These are phyloP conservation scores for Calocybe cyanea DNA, from an alignment of 768 basidiomycete species.

Conservation along the genomic window DNA sequence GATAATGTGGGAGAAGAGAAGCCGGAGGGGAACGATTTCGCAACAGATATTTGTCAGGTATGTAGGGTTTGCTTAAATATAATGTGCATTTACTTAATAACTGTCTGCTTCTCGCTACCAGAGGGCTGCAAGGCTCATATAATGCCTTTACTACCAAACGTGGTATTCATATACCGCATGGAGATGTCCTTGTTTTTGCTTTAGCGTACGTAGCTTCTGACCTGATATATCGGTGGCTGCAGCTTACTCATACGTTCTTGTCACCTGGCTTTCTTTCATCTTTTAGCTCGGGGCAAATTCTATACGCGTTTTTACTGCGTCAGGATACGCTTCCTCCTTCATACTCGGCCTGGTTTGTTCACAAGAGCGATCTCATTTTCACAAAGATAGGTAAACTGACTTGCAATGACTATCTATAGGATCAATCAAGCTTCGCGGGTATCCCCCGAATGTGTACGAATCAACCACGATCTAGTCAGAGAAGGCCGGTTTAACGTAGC, in stretches of 20 bases:
- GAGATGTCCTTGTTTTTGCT: constrained; percentile 78
- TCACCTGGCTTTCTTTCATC: neutral
- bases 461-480: constrained; percentile 60
- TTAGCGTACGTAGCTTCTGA: constrained; percentile 48
- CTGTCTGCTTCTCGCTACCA: constrained; percentile 21
- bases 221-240: too few species aligned
- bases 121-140: constrained; percentile 88
- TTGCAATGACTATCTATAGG: constrained; percentile 37
- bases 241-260: neutral
- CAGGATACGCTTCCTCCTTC: constrained; percentile 83
- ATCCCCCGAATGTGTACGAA: constrained; percentile 50
- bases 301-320: constrained; percentile 72
- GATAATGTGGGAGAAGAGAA: constrained; percentile 73
- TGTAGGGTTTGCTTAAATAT: constrained; percentile 18
- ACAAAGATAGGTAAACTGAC: neutral
- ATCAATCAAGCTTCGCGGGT: constrained; percentile 67
- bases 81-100: neutral
- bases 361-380: neutral
- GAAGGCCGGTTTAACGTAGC: constrained; percentile 50
- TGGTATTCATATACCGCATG: constrained; percentile 73
- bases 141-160: constrained; percentile 70
- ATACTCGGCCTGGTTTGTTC: constrained; percentile 65
- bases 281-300: constrained; percentile 76
- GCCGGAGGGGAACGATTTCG: constrained; percentile 62
- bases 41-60: constrained; percentile 90